These are phyloP conservation scores for Pecoramyces ruminantium DNA, from an alignment of 192 early-diverging fungal genomes.

Conservation along the genomic window DNA sequence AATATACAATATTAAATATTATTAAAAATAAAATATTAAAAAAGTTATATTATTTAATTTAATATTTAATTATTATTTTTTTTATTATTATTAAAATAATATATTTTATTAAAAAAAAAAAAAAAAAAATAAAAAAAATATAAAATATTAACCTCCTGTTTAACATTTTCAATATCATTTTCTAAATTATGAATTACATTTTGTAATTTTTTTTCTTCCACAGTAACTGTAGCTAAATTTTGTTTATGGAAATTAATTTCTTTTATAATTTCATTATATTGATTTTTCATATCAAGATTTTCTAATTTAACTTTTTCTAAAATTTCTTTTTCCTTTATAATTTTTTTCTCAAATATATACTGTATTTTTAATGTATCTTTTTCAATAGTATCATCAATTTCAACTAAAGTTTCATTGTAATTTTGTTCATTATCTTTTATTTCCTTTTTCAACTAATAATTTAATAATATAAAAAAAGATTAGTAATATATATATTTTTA, in stretches of 20 bases:
- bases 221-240: constrained; percentile 16
- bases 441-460: not conserved
- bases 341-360: constrained; percentile 18
- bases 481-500: no score
- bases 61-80: not conserved
- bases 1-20: no score
- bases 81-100: no score
- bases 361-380: constrained; percentile 21
- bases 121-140: not conserved
- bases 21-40: no score
- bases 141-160: constrained; percentile 17
- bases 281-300: constrained; percentile 19
- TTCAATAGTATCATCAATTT: constrained; percentile 23
- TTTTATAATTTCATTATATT: constrained; percentile 15
- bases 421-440: not conserved
- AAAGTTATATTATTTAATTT: no score
- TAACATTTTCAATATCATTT: constrained; percentile 27
- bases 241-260: constrained; percentile 32
- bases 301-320: constrained; percentile 21
- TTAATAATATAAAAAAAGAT: no score
- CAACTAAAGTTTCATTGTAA: constrained; percentile 3
- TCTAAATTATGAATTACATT: constrained; percentile 23
- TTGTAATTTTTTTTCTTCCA: constrained; percentile 21
- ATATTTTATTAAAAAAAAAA: no score
- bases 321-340: constrained; percentile 18